These are phyloP conservation scores for Barnettozyma salicaria DNA, from an alignment of 805 yeast species.

Conservation along the genomic window DNA sequence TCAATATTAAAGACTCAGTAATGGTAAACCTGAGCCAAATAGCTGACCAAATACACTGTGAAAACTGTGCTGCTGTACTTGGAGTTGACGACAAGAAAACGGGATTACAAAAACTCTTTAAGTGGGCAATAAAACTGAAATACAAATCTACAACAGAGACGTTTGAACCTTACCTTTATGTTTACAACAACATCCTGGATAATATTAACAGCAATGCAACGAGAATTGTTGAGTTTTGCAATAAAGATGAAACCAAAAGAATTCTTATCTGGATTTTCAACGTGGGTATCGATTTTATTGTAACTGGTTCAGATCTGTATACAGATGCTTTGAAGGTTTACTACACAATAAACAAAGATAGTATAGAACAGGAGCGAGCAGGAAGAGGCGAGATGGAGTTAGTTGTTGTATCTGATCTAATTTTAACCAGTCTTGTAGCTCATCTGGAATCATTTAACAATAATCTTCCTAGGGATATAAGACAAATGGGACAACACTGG, in stretches of 20 bases:
- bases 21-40: slow-evolving; percentile 7
- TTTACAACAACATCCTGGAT: slow-evolving; percentile 36
- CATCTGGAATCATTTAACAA: slow-evolving; percentile 27
- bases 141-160: slow-evolving; percentile 21
- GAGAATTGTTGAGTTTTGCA: slow-evolving; percentile 29
- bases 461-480: slow-evolving; percentile 30
- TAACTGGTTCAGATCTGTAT: slow-evolving; percentile 8
- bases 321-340: slow-evolving; percentile 39
- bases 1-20: slow-evolving; percentile 10
- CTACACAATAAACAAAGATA: slow-evolving; percentile 31
- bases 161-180: slow-evolving; percentile 33
- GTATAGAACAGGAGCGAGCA: slow-evolving; percentile 25
- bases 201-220: slow-evolving; percentile 38
- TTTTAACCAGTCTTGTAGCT: slow-evolving; percentile 27
- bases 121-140: slow-evolving; percentile 47
- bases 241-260: slow-evolving; percentile 12
- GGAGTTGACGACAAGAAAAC: slow-evolving; percentile 36
- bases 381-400: slow-evolving; percentile 37
- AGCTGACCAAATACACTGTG: slow-evolving; percentile 28
- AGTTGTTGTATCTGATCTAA: slow-evolving; percentile 29
- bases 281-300: slow-evolving; percentile 30
- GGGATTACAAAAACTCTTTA: slow-evolving; percentile 37
- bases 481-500: slow-evolving; percentile 21
- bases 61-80: slow-evolving; percentile 30
- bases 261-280: slow-evolving; percentile 47